phyloP scores from a whole-genome alignment of 108 stramenopile species.

The Ochromonas danica region DNA sequence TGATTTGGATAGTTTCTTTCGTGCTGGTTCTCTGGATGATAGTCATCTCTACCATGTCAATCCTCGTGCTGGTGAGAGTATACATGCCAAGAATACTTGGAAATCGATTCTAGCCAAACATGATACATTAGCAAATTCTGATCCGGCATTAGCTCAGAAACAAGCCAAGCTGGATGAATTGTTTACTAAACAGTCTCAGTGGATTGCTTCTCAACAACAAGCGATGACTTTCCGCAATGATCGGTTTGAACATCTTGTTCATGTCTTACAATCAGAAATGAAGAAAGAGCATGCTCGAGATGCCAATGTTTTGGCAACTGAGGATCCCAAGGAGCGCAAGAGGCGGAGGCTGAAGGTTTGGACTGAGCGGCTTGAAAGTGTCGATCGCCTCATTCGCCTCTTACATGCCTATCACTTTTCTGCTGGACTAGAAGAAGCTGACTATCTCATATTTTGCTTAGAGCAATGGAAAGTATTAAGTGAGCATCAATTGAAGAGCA shows the following conservation, averaged over 20 bases:
- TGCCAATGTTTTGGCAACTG: neutral
- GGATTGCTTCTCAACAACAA: neutral
- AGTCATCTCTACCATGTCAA: neutral
- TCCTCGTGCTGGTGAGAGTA: neutral
- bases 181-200: neutral
- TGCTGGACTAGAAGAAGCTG: neutral
- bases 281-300: conserved; percentile 5
- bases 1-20: neutral
- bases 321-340: neutral
- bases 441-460: neutral
- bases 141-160: neutral
- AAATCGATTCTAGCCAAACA: neutral
- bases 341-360: neutral
- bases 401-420: conserved; percentile 1
- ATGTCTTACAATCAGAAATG: neutral
- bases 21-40: neutral
- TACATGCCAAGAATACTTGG: conserved; percentile 6
- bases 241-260: conserved; percentile 20
- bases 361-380: neutral
- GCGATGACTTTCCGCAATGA: neutral
- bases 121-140: neutral
- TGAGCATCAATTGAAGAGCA: neutral
- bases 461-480: neutral
- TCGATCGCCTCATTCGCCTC: neutral
- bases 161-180: neutral